These are phyloP conservation scores for Aspergillus proliferans DNA, from an alignment of 2,329 filamentous ascomycete species.

Conservation along the genomic window DNA sequence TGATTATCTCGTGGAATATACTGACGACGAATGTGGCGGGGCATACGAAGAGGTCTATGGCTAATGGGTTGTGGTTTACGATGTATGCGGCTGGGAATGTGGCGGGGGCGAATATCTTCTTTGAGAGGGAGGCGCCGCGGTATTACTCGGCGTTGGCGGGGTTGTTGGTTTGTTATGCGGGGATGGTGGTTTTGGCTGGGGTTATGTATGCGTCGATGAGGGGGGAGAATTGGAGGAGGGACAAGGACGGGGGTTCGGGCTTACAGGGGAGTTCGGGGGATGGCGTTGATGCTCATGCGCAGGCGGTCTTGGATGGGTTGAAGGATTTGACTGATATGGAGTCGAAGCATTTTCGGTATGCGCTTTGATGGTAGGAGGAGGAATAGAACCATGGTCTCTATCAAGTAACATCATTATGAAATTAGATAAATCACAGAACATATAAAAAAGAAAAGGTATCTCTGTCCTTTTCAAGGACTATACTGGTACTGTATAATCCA, in stretches of 20 bases:
- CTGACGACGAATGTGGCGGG: constrained; percentile 44
- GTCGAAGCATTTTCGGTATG: constrained; percentile 31
- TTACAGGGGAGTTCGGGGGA: constrained; percentile 7
- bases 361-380: constrained; percentile 14
- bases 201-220: constrained; percentile 20
- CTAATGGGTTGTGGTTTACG: constrained; percentile 46
- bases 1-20: constrained; percentile 49
- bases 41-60: constrained; percentile 47
- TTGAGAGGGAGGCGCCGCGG: constrained; percentile 38
- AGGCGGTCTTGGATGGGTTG: constrained; percentile 27
- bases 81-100: constrained; percentile 46
- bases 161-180: constrained; percentile 40
- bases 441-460: no score
- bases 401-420: neutral
- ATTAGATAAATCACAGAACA: no score
- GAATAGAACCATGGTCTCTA: neutral
- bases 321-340: constrained; percentile 33
- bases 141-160: constrained; percentile 43
- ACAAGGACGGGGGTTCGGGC: constrained; percentile 4
- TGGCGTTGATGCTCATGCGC: constrained; percentile 3
- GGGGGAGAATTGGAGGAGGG: constrained; percentile 20
- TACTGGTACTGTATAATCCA: no score
- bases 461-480: no score
- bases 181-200: constrained; percentile 31
- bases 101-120: constrained; percentile 44